Evolutionary conservation across 2,329 filamentous ascomycete genomes (phyloP), one percentile per base, ranked within the genome.

Genomic region (Cladorrhinum sp.): DNA sequence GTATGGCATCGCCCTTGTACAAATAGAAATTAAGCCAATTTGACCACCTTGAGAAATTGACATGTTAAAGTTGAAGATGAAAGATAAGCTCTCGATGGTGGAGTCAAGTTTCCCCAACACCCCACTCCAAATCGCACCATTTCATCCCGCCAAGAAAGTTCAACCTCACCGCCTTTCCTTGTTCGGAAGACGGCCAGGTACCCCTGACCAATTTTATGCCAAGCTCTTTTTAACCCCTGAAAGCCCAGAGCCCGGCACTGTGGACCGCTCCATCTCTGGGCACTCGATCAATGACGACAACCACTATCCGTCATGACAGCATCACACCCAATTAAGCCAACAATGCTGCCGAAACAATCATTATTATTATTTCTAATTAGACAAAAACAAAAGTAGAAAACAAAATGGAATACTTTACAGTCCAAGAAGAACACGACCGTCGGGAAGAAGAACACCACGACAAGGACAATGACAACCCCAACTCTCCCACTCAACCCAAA

Each of bases 401-500:
- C n/a, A 33, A 42, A 14, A 59, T 54, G 57, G 57, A 59, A 23
- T 54, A 53, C 46, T 54, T 59, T 12, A 59, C 39, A 20, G 33
- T 20, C 5, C 57, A 59, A 46, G 56, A 58, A n/a, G 57, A 59
- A 59, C 57, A 51, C 36, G 36, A 18, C 50, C 26, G 48, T 10
- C 20, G 46, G 21, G 30, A 59, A 48, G 49, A 51, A 2, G 49
- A 51, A 6, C 23, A 57, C 36, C 30, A 48, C 48, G 33, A 48
- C 24, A 4, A 28, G 26, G 42, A 26, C 26, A 18, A 61, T 23
- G n/a, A 28, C 26, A 4, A 55, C 46, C 14, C 51, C 62, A 33
- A 55, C 49, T 12, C 57, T 67, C 30, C 10, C 55, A 8, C 56
- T 66, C 61, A 62, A 66, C 49, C 61, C 65, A 3, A 51, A 54